Evolutionary conservation across 2,329 filamentous ascomycete genomes (phyloP).

Genomic region (Cytospora leucostoma): DNA sequence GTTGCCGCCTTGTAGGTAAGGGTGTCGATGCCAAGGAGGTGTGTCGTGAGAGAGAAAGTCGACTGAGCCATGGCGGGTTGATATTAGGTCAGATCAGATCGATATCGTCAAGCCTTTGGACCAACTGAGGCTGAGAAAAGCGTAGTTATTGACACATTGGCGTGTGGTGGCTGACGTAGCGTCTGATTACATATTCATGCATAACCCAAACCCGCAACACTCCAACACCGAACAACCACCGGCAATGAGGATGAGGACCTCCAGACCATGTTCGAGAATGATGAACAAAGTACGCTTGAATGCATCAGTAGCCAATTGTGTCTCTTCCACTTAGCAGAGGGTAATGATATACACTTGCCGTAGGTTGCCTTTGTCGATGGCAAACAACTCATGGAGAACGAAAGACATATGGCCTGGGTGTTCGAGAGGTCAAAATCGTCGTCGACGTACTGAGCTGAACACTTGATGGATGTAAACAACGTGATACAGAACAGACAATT

Average conservation of each 20-base stretch:
- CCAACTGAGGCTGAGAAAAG: background rate
- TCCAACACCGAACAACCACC: background rate
- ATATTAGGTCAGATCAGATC: background rate
- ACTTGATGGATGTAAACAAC: too few species aligned
- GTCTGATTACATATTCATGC: too few species aligned
- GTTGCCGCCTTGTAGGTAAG: constrained; percentile 57
- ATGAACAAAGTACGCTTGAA: constrained; percentile 21
- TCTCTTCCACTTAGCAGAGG: constrained; percentile 43
- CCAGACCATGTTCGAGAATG: constrained; percentile 26
- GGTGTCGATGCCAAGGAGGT: constrained; percentile 54
- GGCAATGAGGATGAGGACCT: constrained; percentile 34
- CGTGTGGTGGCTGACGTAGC: too few species aligned
- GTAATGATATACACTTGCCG: too few species aligned
- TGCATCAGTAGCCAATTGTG: constrained; percentile 38
- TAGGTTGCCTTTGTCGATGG: constrained; percentile 42
- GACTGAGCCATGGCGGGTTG: constrained; percentile 1
- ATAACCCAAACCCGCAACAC: too few species aligned
- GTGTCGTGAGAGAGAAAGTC: constrained; percentile 51
- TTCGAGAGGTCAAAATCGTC: too few species aligned
- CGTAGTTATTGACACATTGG: too few species aligned
- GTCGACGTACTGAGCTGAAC: too few species aligned
- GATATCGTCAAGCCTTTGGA: background rate
- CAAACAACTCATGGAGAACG: too few species aligned
- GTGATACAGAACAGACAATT: too few species aligned
- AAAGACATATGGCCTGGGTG: too few species aligned